Conservation (phyloP, 2,329 filamentous ascomycete genomes). For the Penicillium sp. region DNA sequence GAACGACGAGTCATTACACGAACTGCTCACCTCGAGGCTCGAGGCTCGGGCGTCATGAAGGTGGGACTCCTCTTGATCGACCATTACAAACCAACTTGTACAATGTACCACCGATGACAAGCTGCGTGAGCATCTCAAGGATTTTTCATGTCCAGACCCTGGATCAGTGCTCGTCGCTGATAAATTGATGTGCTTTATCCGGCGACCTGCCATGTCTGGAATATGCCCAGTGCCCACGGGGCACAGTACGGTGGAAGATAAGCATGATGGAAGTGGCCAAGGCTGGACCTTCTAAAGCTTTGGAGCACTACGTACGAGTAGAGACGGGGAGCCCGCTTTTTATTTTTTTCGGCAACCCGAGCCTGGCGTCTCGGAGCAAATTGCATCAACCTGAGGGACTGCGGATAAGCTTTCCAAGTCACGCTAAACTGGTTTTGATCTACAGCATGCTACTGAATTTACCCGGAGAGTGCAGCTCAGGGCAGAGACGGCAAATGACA, state of each 20-base stretch:
- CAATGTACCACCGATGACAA: slow-evolving; percentile 70
- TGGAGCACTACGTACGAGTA: too few species aligned
- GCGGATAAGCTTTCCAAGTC: slow-evolving; percentile 20
- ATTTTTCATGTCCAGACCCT: slow-evolving; percentile 59
- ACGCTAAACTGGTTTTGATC: not conserved
- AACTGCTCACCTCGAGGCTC: too few species aligned
- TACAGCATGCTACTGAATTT: slow-evolving; percentile 34
- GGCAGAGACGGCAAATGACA: slow-evolving; percentile 11
- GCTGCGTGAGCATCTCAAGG: slow-evolving; percentile 65
- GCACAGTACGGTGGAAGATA: slow-evolving; percentile 60
- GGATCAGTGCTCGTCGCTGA: slow-evolving; percentile 48
- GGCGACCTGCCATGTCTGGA: slow-evolving; percentile 49
- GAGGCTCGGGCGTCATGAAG: too few species aligned
- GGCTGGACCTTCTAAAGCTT: slow-evolving; percentile 17
- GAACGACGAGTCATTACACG: too few species aligned
- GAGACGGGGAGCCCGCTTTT: slow-evolving; percentile 19
- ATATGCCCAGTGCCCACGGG: too few species aligned
- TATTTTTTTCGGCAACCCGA: slow-evolving; percentile 53
- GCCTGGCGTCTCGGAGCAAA: slow-evolving; percentile 61
- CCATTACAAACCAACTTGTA: slow-evolving; percentile 74
- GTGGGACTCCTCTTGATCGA: slow-evolving; percentile 57
- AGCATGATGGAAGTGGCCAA: slow-evolving; percentile 47
- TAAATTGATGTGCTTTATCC: slow-evolving; percentile 45
- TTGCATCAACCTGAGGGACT: slow-evolving; percentile 39
- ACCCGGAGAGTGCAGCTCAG: slow-evolving; percentile 26